phyloP scores from a whole-genome alignment of 176 grass and related monocot species.

The Coix lacrymajobi region DNA sequence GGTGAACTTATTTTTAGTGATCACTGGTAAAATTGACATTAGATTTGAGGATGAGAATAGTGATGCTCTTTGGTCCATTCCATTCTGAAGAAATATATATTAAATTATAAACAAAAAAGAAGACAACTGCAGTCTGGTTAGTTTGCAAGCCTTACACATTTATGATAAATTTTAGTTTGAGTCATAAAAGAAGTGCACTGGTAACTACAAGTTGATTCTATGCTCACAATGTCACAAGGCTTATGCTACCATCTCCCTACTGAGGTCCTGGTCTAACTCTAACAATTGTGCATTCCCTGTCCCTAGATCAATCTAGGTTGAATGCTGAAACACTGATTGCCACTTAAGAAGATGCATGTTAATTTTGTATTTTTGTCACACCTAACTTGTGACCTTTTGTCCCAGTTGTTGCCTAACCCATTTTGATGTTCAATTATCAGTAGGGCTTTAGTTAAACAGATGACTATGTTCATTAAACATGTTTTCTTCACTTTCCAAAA shows the following conservation, averaged over 20 bases:
- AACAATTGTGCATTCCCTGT: neutral
- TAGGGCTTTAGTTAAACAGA: neutral
- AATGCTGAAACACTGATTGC: neutral
- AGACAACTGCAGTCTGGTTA: neutral
- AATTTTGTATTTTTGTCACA: neutral
- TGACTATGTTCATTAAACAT: neutral
- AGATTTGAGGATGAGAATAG: neutral
- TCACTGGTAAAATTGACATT: neutral
- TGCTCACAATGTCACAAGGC: neutral
- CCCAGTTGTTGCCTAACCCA: neutral
- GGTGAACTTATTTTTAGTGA: neutral
- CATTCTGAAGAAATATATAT: neutral
- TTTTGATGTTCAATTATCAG: neutral
- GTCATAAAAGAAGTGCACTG: neutral
- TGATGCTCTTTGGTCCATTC: neutral
- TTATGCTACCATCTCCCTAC: neutral
- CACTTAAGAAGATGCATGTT: neutral
- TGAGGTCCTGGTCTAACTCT: neutral
- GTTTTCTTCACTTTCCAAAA: constrained; percentile 3
- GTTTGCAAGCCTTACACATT: neutral
- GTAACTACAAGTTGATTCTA: neutral
- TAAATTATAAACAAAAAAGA: neutral
- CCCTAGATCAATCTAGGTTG: neutral
- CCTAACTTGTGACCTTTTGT: neutral
- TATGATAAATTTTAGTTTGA: neutral